Base-by-base conservation (phyloP, 306 rosid genomes). In the Rubus parviflorus region DNA sequence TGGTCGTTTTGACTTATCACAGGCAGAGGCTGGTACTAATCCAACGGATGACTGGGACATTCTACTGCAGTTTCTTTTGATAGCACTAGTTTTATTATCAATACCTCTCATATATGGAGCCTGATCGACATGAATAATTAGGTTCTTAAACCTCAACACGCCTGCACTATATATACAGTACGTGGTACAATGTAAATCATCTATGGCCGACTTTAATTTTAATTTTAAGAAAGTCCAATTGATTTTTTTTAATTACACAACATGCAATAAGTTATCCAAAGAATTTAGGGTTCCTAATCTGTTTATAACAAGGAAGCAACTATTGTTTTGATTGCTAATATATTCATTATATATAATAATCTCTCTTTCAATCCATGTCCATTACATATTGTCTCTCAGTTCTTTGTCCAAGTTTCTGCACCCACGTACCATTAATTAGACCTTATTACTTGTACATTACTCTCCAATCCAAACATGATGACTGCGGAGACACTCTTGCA, bases 401-500 rank as follows among this genome's bases (percentile, higher is more conserved):
- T n/a, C n/a, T 53, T n/a, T 53, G 23, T 30, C 35, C 35, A 45
- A 45, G 13, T 45, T 45, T 45, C 12, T 45, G 8, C 48, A 6
- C 12, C 10, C 48, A 6, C 23, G n/a, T n/a, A n/a, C n/a, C n/a
- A n/a, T n/a, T n/a, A 0, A 30, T 30, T 30, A 30, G 35, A 30
- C 35, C 35, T 30, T 30, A 30, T 30, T 30, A 30, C 35, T 30
- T 30, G 35, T 30, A 2, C 35, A 30, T 30, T 30, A 30, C 35
- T 30, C 35, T 30, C 72, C 10, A 77, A 62, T 9, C 57, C 66
- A 38, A 73, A 46, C 60, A 83, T 47, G 69, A 92, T 90, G 98
- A 85, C 87, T 0, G 92, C 85, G 20, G 98, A 90, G 73, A 83
- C 88, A 30, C 84, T 87, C 12, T 38, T 76, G 13, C 87, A 85